A percentile compares a stretch with the other conserved stretches of the same genome.
Conservation (phyloP, 2,329 filamentous ascomycete species). For the Calonectria hongkongensis region DNA sequence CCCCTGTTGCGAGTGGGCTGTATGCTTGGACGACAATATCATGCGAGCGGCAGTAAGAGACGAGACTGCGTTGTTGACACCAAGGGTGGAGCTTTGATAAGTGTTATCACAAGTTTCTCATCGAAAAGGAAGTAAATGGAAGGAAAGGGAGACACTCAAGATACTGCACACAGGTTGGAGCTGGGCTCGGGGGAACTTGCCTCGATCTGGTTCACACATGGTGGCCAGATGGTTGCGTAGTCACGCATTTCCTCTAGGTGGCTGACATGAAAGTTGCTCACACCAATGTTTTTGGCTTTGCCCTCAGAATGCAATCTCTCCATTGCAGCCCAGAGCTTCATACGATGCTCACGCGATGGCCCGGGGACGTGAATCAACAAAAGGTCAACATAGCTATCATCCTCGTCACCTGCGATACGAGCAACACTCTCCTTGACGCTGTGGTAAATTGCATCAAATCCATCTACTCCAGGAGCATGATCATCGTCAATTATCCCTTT, state of each 20-base stretch:
- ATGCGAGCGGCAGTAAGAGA: constrained; percentile 81
- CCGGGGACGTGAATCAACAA: constrained; percentile 82
- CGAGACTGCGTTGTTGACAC: constrained; percentile 72
- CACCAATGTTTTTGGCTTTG: constrained; percentile 79
- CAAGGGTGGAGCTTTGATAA: constrained; percentile 80
- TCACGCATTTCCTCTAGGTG: constrained; percentile 81
- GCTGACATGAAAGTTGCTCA: constrained; percentile 81
- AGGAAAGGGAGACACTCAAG: too few relatives aligned
- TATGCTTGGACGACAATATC: constrained; percentile 75
- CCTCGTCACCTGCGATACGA: constrained; percentile 72
- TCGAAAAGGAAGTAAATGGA: background rate
- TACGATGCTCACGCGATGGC: constrained; percentile 71
- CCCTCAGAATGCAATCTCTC: constrained; percentile 77
- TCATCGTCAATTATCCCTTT: background rate
- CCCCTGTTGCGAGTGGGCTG: constrained; percentile 60
- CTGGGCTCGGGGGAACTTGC: constrained; percentile 62
- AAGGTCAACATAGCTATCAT: constrained; percentile 80
- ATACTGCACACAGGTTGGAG: too few relatives aligned
- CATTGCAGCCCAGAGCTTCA: constrained; percentile 79
- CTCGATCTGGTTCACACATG: constrained; percentile 85
- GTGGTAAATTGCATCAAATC: constrained; percentile 75
- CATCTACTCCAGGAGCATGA: constrained; percentile 43
- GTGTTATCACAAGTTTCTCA: constrained; percentile 6
- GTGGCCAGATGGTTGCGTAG: constrained; percentile 80
- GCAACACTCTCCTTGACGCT: constrained; percentile 77